phyloP scores from a whole-genome alignment of 2,329 filamentous ascomycete genomes.

The Aaosphaeria arxii region DNA sequence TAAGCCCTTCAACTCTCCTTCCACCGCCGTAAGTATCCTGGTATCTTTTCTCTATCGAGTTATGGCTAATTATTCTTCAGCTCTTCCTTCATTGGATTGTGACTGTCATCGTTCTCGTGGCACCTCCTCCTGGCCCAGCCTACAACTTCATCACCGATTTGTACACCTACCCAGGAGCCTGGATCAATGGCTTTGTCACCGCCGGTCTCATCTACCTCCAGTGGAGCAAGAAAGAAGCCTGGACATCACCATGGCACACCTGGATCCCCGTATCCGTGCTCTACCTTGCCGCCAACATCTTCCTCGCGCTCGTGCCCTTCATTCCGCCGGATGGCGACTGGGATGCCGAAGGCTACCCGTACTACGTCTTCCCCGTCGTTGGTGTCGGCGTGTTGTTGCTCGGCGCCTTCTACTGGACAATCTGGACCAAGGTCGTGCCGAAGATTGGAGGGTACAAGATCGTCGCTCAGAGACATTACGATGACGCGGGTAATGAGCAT shows the following conservation, averaged over 20 bases:
- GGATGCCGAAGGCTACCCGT: constrained; percentile 42
- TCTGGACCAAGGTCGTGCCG: constrained; percentile 18
- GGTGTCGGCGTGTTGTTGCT: constrained; percentile 39
- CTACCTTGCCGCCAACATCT: constrained; percentile 40
- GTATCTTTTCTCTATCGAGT: constrained; percentile 5
- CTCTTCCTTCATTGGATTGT: constrained; percentile 65
- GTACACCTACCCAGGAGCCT: constrained; percentile 36
- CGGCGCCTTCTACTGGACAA: constrained; percentile 37
- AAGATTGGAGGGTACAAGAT: constrained; percentile 30
- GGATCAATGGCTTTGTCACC: constrained; percentile 36
- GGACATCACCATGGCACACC: constrained; percentile 37
- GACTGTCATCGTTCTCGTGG: constrained; percentile 63
- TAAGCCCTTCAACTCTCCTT: constrained; percentile 63
- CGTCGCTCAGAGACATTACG: constrained; percentile 24
- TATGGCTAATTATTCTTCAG: constrained; percentile 13
- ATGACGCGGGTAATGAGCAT: constrained; percentile 26
- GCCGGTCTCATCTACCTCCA: constrained; percentile 36
- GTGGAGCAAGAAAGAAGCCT: constrained; percentile 30
- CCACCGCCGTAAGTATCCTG: constrained; percentile 19
- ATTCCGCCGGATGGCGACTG: constrained; percentile 40
- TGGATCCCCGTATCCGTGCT: constrained; percentile 35
- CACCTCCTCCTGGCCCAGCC: constrained; percentile 64
- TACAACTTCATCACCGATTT: constrained; percentile 66
- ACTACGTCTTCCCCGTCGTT: constrained; percentile 45
- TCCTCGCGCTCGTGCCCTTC: constrained; percentile 44